Base-by-base conservation (phyloP, 2,329 filamentous ascomycete genomes). In the Cladosporium sphaerospermum region DNA sequence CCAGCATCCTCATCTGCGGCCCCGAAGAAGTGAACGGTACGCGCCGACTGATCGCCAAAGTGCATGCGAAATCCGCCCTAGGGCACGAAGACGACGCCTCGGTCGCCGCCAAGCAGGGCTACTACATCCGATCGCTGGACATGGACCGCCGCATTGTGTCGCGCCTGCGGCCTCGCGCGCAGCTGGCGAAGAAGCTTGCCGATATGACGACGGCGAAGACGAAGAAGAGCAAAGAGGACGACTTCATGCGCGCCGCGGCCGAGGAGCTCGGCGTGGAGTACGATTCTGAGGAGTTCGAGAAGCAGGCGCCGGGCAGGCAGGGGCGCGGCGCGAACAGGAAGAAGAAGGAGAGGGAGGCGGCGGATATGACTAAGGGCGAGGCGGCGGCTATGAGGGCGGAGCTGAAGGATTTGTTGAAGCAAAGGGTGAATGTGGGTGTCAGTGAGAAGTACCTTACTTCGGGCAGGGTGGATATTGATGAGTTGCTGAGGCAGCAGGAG, bases 211-310 rank as follows among this genome's bases (percentile, higher is more conserved):
- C 93, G 8, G 92, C 91, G 7, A 96, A 96, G 72, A 89, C 95
- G 66, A 95, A 92, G 71, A 83, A 85, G 9, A 82, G 82, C 52
- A 86, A 86, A 63, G 88, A 95, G 61, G 88, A 96, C 60, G 83
- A 89, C 53, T 93, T 91, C 83, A 75, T 97, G 62, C 82, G 83
- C 41, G 82, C 81, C 45, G 91, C 90, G 0, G 93, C 93, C 0
- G 90, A 96, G 54, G 92, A 97, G 59, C 77, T 99, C 0, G 93
- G 93, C 1, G 88, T 97, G 0, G 92, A 96, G 49, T 96, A 95
- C 66, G 90, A 97, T 66, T 87, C 83, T 56, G 90, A 95, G 34
- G 89, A 95, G 43, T 85, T 96, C 57, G 87, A 80, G 41, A 75
- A 86, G 59, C 71, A 78, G 37, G 78, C 76, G 1, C 73, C 72